Percentiles rank a stretch among this genome's conserved stretches.
These are phyloP conservation scores for Phyllostachys edulis DNA, from an alignment of 176 grass and related monocot genomes.

Conservation along the genomic window DNA sequence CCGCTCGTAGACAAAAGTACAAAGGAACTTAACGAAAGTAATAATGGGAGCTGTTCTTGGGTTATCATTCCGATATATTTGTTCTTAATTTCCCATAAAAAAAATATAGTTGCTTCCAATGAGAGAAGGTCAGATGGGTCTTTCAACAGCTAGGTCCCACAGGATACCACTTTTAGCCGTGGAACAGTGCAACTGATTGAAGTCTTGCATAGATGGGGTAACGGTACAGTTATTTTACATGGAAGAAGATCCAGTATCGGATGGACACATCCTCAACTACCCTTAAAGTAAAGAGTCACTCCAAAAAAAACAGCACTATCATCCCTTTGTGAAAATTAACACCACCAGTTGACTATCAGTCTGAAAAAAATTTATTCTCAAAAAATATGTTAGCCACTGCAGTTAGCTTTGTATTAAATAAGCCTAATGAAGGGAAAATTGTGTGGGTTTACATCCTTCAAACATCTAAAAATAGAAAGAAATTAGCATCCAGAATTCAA, in stretches of 20 bases:
- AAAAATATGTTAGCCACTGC: background rate
- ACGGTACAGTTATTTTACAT: background rate
- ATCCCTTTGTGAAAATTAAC: background rate
- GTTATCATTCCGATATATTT: conserved; percentile 8
- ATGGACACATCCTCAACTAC: background rate
- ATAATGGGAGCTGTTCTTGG: background rate
- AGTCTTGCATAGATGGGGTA: background rate
- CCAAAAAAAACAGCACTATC: background rate
- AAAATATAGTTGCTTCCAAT: background rate
- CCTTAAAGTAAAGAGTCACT: background rate
- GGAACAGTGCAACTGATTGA: background rate
- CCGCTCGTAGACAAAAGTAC: conserved; percentile 3
- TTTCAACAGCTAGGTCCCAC: background rate
- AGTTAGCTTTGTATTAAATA: background rate
- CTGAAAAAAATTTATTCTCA: background rate
- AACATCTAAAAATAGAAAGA: background rate
- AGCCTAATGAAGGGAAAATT: background rate
- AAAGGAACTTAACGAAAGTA: background rate
- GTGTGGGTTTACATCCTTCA: background rate
- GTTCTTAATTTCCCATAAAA: background rate
- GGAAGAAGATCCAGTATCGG: background rate
- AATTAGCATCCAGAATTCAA: background rate
- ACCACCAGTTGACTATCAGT: background rate
- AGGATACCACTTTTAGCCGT: background rate
- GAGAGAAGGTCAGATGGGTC: background rate